A percentile compares a stretch with the other conserved stretches of the same genome.
Conservation (phyloP, 2,329 filamentous ascomycete genomes). For the Monosporascus sp. region DNA sequence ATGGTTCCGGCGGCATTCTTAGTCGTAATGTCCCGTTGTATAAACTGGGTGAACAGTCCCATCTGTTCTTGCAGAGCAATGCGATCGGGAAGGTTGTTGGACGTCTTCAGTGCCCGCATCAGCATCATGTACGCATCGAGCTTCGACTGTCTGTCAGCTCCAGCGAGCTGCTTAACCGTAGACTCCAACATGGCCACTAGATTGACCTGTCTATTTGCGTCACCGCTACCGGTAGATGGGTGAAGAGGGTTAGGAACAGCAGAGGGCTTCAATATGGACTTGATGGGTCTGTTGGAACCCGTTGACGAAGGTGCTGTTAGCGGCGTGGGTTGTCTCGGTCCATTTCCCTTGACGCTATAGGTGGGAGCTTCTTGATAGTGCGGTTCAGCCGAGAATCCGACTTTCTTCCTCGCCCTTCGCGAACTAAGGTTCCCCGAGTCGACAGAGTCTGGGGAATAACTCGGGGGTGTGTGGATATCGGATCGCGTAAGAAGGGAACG, state of each 20-base stretch:
- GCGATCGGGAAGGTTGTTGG: conserved; percentile 73
- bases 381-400: conserved; percentile 53
- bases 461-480: conserved; percentile 49
- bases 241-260: conserved; percentile 42
- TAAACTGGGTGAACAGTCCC: conserved; percentile 71
- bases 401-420: conserved; percentile 44
- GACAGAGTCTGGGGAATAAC: conserved; percentile 38
- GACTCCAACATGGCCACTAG: conserved; percentile 82
- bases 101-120: conserved; percentile 69
- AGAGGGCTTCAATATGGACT: conserved; percentile 74
- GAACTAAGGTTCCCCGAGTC: conserved; percentile 39
- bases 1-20: conserved; percentile 49
- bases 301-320: conserved; percentile 34
- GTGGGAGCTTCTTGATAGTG: conserved; percentile 51
- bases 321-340: conserved; percentile 33
- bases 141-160: conserved; percentile 64
- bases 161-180: conserved; percentile 73
- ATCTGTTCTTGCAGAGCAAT: conserved; percentile 72
- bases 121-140: conserved; percentile 85
- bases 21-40: conserved; percentile 71
- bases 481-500: conserved; percentile 33
- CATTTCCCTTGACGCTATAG: conserved; percentile 35
- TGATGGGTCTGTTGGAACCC: conserved; percentile 42
- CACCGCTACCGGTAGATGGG: conserved; percentile 36
- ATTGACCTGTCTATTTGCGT: conserved; percentile 38